Evolutionary conservation across 768 basidiomycete species (phyloP), one percentile per base, ranked within the genome.

Genomic region (Suillus bovinus): DNA sequence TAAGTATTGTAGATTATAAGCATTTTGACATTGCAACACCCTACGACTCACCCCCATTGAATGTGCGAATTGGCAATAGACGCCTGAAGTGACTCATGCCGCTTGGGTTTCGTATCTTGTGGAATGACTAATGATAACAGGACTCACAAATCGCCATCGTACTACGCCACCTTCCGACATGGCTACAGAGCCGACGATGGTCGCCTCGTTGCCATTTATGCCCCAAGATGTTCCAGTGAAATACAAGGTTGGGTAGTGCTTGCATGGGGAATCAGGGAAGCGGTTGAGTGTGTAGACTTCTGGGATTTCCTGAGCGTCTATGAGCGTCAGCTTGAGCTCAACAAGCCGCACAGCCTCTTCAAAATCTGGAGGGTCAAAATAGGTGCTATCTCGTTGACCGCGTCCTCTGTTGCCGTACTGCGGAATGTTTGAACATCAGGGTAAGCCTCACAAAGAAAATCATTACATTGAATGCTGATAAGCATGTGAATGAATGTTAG

Each of bases 341-440:
- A 91, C 81, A 44, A 89, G 78, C 17, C 87, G 83, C 8, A 84
- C 85, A 4, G 86, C 87, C 69, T 91, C 90, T 42, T 82, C 79
- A 68, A 90, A 88, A 5, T 78, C 74, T 22, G 75, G 71, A 60
- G 84, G 70, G 24, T 79, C 81, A 70, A 90, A 88, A 67, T 84
- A 81, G 8, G 77, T 70, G 20, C 60, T 60, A 44, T 68, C 66
- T 47, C 66, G 71, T 1, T 66, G 66, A 27, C 65, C 67, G 72
- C 73, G 64, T 70, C 74, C 57, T 66, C 69, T 73, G 46, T 44
- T 33, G 8, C 55, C 59, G 60, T 59, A 47, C 64, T 73, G 46
- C 17, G 58, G 16, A 39, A 60, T 38, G 59, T 66, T 27, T 49
- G 64, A 42, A 62, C 44, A 56, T 56, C 24, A 39, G 17, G 54